A percentile compares a stretch with the other conserved stretches of the same genome.
Evolutionary conservation across 2,329 filamentous ascomycete species (phyloP).

Genomic region (Colletotrichum karsti): DNA sequence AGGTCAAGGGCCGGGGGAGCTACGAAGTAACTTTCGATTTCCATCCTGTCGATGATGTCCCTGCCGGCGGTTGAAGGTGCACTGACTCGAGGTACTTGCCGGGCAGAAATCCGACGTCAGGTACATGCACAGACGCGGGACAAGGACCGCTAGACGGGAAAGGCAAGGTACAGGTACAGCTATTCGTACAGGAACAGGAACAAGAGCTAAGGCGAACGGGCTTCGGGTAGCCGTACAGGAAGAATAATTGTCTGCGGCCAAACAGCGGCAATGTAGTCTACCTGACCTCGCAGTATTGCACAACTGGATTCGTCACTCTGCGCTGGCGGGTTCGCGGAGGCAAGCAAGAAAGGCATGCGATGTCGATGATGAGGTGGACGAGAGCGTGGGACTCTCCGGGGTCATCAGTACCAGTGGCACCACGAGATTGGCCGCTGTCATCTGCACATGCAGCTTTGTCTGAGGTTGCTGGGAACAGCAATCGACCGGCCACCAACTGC

Average conservation of each 20-base stretch:
- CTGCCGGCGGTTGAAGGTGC: neutral
- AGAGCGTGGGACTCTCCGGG: neutral
- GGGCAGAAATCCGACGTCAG: neutral
- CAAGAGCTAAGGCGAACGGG: neutral
- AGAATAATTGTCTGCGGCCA: neutral
- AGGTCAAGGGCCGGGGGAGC: neutral
- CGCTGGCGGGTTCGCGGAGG: neutral
- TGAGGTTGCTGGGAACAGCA: neutral
- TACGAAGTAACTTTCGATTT: neutral
- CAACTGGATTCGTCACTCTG: neutral
- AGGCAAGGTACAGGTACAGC: conserved; percentile 16
- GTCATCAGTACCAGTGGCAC: conserved; percentile 17
- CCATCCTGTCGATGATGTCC: neutral
- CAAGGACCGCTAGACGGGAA: conserved; percentile 6
- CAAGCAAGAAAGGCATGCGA: neutral
- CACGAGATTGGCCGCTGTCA: conserved; percentile 12
- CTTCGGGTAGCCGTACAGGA: neutral
- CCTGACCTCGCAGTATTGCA: neutral
- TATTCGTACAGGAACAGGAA: neutral
- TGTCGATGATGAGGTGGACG: neutral
- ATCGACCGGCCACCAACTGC: neutral
- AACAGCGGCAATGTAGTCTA: neutral
- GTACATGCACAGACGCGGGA: conserved; percentile 13
- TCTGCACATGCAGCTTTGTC: neutral
- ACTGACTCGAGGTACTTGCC: neutral